Base-by-base conservation (phyloP, 805 yeast genomes). In the Saccharomycopsis fermentans region DNA sequence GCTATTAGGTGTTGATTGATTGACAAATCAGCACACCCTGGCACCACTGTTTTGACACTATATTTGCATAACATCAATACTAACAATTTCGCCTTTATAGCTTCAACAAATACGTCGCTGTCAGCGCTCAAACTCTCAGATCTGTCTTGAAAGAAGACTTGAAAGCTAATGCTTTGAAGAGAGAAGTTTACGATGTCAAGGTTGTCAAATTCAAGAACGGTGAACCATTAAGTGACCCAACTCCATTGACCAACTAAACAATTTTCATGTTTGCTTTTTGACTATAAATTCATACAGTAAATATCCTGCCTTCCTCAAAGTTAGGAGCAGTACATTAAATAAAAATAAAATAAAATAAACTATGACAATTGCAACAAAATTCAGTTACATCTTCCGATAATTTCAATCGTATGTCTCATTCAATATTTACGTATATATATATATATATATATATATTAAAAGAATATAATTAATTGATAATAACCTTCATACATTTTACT, bases 41-140 rank as follows among this genome's bases (percentile, higher is more conserved):
- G n/a, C n/a, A n/a, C n/a, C n/a, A n/a, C n/a, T n/a, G n/a, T n/a
- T n/a, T n/a, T n/a, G n/a, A n/a, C n/a, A n/a, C n/a, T n/a, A n/a
- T n/a, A n/a, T n/a, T n/a, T n/a, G n/a, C 11, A 17, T 39, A 4
- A 55, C 2, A 21, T 14, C 6, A 5, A 35, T 57, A 57, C 59
- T 57, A 57, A 57, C 59, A 29, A 26, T 17, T 14, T 5, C 37
- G 3, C 29, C n/a, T 32, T 4, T 26, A 53, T 63, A 81, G 86
- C 65, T 83, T 86, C 78, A 89, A 88, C 86, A 87, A 85, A 73
- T 92, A 92, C 76, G 80, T 91, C 73, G 82, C 96, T 65, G 80
- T 92, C 70, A 88, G 97, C 69, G 96, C 97, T 70, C 83, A 83
- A 72, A 81, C 96, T 63, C 82, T 90, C 67, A 90, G 97, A 78